Evolutionary conservation across 495 filamentous ascomycete genomes (phyloP).

Genomic region (Neurospora sp.): DNA sequence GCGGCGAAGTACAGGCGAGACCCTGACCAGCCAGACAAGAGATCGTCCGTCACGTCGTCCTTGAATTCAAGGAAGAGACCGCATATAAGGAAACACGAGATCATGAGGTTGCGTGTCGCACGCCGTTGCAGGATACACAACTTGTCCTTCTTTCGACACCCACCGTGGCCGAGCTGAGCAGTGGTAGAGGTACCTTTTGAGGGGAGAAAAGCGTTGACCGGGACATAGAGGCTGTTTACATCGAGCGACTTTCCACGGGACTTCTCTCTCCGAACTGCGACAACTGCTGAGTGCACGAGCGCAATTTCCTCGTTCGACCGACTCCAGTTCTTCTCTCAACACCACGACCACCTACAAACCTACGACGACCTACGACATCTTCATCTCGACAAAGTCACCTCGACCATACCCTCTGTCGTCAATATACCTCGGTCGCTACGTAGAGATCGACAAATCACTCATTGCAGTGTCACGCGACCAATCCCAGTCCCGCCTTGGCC

Average conservation of each 20-base stretch:
- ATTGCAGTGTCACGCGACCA: background rate
- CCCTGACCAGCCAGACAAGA: background rate
- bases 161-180: conserved; percentile 14
- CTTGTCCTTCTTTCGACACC: conserved; percentile 4
- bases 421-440: background rate
- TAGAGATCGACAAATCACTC: background rate
- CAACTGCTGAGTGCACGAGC: background rate
- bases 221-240: background rate
- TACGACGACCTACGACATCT: background rate
- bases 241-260: background rate
- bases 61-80: background rate
- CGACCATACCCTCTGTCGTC: background rate
- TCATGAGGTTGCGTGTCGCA: conserved; percentile 15
- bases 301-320: background rate
- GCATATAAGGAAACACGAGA: conserved; percentile 9
- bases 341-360: background rate
- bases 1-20: background rate
- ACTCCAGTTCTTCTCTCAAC: background rate
- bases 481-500: background rate
- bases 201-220: too few species aligned
- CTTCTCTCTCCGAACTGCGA: background rate
- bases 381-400: background rate
- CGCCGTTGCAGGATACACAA: conserved; percentile 6
- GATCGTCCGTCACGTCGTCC: background rate
- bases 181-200: background rate